Conservation (phyloP, 805 yeast species). For the Blastobotrys muscicola region DNA sequence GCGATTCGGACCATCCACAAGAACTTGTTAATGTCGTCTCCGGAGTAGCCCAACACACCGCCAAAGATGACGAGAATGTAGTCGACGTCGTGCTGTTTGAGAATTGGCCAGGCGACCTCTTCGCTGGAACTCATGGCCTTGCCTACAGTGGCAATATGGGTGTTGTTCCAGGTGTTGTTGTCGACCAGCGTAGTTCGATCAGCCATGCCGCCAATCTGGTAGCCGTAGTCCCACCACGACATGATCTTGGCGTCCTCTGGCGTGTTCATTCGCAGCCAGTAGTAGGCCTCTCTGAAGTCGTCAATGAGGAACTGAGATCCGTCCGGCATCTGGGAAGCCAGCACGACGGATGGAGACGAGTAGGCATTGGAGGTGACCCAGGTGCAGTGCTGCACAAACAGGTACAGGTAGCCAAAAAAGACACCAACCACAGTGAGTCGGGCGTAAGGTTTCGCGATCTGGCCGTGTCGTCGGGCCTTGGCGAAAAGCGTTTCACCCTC, state of each 20-base stretch:
- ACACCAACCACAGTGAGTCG: conserved; percentile 55
- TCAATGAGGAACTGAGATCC: conserved; percentile 82
- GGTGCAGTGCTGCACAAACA: conserved; percentile 89
- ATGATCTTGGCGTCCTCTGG: conserved; percentile 91
- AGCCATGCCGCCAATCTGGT: conserved; percentile 99
- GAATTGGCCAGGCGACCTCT: conserved; percentile 77
- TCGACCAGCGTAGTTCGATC: conserved; percentile 97
- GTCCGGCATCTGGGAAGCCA: conserved; percentile 74
- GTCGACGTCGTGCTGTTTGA: conserved; percentile 88
- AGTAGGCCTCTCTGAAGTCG: conserved; percentile 97
- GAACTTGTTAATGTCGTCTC: conserved; percentile 94
- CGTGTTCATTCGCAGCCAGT: conserved; percentile 98
- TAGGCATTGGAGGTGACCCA: conserved; percentile 96
- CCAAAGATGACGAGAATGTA: conserved; percentile 91
- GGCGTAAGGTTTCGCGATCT: conserved; percentile 32
- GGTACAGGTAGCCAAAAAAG: conserved; percentile 61
- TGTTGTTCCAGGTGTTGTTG: conserved; percentile 98
- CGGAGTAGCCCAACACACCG: conserved; percentile 85
- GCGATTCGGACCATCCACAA: conserved; percentile 98
- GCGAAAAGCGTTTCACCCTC: conserved; percentile 13
- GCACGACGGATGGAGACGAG: conserved; percentile 94
- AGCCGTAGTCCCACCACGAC: conserved; percentile 99
- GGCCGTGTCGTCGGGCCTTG: conserved; percentile 11
- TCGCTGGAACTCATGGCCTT: conserved; percentile 92
- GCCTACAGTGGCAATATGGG: conserved; percentile 98